phyloP scores from a whole-genome alignment of 192 early-diverging fungal species.

The Chytriomyces hyalinus region DNA sequence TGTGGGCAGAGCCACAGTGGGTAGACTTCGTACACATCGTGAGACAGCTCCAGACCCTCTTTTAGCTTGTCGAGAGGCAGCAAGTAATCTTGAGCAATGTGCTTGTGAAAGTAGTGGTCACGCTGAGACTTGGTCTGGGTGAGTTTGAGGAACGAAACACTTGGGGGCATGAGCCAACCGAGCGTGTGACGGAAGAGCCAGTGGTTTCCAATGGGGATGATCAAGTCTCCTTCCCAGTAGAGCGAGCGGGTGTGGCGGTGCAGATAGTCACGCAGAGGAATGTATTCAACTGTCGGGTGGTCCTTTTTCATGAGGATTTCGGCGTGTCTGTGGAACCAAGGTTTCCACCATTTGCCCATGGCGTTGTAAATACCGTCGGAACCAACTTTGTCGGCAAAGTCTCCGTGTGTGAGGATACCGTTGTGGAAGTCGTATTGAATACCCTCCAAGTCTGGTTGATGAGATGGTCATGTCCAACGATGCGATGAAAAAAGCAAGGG shows the following conservation, averaged over 20 bases:
- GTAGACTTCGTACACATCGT: slow-evolving; percentile 49
- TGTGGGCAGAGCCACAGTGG: slow-evolving; percentile 47
- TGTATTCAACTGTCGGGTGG: slow-evolving; percentile 44
- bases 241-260: slow-evolving; percentile 55
- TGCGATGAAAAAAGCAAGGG: neutral
- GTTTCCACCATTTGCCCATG: slow-evolving; percentile 46
- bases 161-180: slow-evolving; percentile 47
- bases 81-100: slow-evolving; percentile 46
- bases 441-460: slow-evolving; percentile 37
- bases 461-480: neutral
- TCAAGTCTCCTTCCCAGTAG: slow-evolving; percentile 48
- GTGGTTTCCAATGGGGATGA: slow-evolving; percentile 51
- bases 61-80: slow-evolving; percentile 40
- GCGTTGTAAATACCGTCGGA: slow-evolving; percentile 37
- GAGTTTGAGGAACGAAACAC: slow-evolving; percentile 41
- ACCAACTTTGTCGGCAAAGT: slow-evolving; percentile 39
- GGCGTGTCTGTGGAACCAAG: slow-evolving; percentile 55
- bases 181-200: slow-evolving; percentile 44
- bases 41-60: slow-evolving; percentile 41
- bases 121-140: slow-evolving; percentile 44
- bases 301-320: slow-evolving; percentile 36
- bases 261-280: slow-evolving; percentile 51
- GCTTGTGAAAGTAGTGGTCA: slow-evolving; percentile 40
- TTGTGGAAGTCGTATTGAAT: slow-evolving; percentile 47
- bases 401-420: slow-evolving; percentile 46